Evolutionary conservation across 768 basidiomycete genomes (phyloP).

Genomic region (Kwoniella sp.): DNA sequence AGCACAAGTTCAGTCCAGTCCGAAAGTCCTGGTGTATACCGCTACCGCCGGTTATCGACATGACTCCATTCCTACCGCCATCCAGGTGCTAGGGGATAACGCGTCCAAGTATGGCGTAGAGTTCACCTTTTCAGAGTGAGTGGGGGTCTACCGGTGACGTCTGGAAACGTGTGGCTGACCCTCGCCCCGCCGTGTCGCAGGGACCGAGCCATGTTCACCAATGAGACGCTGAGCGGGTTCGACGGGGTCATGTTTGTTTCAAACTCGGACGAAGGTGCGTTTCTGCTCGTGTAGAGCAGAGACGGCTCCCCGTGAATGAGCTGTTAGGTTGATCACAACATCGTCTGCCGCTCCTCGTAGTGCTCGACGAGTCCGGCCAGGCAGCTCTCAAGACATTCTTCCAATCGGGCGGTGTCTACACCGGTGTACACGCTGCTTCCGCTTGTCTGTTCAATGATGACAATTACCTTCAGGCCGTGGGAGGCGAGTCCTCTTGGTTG

Average conservation of each 20-base stretch:
- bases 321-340: no score
- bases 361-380: conserved; percentile 61
- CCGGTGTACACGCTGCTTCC: conserved; percentile 65
- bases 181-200: conserved; percentile 6
- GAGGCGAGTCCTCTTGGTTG: conserved; percentile 38
- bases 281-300: no score
- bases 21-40: conserved; percentile 59
- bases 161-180: background rate
- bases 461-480: conserved; percentile 61
- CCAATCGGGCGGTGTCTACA: conserved; percentile 65
- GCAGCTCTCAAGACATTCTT: conserved; percentile 63
- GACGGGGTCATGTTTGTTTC: conserved; percentile 67
- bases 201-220: conserved; percentile 59
- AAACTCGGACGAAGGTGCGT: conserved; percentile 63
- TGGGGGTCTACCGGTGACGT: background rate
- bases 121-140: conserved; percentile 63
- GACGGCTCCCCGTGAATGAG: background rate
- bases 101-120: conserved; percentile 55
- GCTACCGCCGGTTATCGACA: conserved; percentile 64
- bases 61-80: conserved; percentile 70
- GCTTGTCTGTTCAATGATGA: conserved; percentile 60
- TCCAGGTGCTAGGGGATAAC: conserved; percentile 56
- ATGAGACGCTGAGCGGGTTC: conserved; percentile 57
- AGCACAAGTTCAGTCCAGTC: conserved; percentile 18
- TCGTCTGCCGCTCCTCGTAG: conserved; percentile 51